Evolutionary conservation across 192 early-diverging fungal genomes (phyloP).

Genomic region (Haplosporangium gracile): DNA sequence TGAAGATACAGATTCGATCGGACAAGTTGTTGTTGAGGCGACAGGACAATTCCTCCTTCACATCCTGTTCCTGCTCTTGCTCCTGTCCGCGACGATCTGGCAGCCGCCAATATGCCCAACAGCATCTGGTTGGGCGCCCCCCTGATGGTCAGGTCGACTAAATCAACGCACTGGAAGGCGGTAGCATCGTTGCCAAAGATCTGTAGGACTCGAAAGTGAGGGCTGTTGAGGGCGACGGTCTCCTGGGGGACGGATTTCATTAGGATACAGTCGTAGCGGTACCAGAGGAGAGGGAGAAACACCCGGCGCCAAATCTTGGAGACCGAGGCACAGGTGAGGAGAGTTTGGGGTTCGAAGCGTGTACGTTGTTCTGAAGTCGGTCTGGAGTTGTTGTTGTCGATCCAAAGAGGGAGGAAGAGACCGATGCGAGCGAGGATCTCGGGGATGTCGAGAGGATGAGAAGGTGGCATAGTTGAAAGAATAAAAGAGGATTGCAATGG

Average conservation of each 20-base stretch:
- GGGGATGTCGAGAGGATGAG: conserved; percentile 11
- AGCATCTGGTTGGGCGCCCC: neutral
- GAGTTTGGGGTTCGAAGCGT: neutral
- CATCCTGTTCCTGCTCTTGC: neutral
- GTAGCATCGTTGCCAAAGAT: neutral
- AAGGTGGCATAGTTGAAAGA: no score
- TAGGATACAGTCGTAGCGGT: neutral
- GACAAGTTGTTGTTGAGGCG: neutral
- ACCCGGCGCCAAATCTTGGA: conserved; percentile 1
- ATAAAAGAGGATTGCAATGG: no score
- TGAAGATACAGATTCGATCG: neutral
- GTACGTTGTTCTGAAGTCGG: neutral
- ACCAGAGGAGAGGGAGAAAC: conserved; percentile 6
- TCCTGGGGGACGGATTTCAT: neutral
- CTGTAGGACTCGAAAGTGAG: neutral
- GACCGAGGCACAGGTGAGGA: conserved; percentile 3
- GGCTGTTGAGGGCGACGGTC: neutral
- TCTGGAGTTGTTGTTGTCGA: neutral
- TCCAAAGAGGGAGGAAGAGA: neutral
- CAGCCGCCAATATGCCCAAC: neutral
- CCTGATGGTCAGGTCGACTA: neutral
- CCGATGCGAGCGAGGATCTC: conserved; percentile 14
- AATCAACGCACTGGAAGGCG: neutral
- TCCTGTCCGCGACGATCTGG: neutral
- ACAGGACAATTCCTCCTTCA: neutral